Percentiles rank a stretch among this genome's conserved stretches.
phyloP scores from a whole-genome alignment of 805 yeast species.

The Yamadazyma endophytica region DNA sequence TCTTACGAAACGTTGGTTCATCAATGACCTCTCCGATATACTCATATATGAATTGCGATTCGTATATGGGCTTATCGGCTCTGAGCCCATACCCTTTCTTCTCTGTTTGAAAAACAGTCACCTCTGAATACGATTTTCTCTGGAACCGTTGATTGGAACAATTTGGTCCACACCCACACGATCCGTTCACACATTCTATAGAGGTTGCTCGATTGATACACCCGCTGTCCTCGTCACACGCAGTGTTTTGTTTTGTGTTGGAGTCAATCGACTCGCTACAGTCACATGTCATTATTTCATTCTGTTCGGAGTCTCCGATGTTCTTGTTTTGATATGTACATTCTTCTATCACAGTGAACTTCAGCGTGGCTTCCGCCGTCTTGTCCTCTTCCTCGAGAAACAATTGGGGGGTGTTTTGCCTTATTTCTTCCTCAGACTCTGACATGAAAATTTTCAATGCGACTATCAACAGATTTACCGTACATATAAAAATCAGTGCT shows the following conservation, averaged over 20 bases:
- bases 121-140: conserved; percentile 61
- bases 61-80: conserved; percentile 55
- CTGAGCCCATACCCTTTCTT: conserved; percentile 88
- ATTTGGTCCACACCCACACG: conserved; percentile 65
- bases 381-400: conserved; percentile 46
- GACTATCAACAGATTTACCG: no score
- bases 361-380: conserved; percentile 62
- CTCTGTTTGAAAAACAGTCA: conserved; percentile 81
- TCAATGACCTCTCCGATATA: conserved; percentile 93
- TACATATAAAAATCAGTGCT: no score
- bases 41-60: conserved; percentile 78
- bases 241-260: conserved; percentile 40
- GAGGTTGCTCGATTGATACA: conserved; percentile 92
- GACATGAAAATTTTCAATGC: conserved; percentile 6
- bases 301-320: conserved; percentile 70
- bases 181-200: conserved; percentile 79
- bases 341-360: conserved; percentile 53
- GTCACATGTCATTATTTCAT: conserved; percentile 88
- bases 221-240: conserved; percentile 82
- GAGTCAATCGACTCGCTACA: conserved; percentile 56
- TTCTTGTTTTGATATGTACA: conserved; percentile 60
- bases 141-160: conserved; percentile 93
- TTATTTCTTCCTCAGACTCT: conserved; percentile 2
- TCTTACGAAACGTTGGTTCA: conserved; percentile 64
- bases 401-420: conserved; percentile 16